Conservation (phyloP, 768 basidiomycete species). For the Hemileccinum rubropunctum region DNA sequence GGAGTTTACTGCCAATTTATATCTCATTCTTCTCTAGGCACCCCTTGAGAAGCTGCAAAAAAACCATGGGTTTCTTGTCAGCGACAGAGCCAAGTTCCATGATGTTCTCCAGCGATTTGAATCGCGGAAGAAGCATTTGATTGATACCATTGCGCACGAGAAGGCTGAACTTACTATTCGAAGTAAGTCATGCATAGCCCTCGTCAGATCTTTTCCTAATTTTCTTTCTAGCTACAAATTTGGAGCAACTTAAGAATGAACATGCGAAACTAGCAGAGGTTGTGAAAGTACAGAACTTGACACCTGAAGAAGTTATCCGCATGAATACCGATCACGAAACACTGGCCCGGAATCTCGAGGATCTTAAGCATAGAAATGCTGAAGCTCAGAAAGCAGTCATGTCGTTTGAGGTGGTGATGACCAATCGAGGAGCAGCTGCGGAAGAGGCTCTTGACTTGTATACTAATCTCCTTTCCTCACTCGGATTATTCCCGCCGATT, state of each 20-base stretch:
- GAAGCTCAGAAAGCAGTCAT: slow-evolving; percentile 72
- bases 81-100: slow-evolving; percentile 77
- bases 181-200: slow-evolving; percentile 36
- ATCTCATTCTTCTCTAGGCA: slow-evolving; percentile 38
- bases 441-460: slow-evolving; percentile 84
- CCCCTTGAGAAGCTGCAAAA: slow-evolving; percentile 63
- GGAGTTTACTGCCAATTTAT: neutral
- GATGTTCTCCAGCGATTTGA: slow-evolving; percentile 72
- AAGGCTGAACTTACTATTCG: slow-evolving; percentile 59
- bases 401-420: slow-evolving; percentile 80
- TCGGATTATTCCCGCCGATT: slow-evolving; percentile 77
- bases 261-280: slow-evolving; percentile 58
- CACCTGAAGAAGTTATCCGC: slow-evolving; percentile 84
- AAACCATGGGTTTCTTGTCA: slow-evolving; percentile 59
- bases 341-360: slow-evolving; percentile 68
- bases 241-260: slow-evolving; percentile 64
- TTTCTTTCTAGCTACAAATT: slow-evolving; percentile 46
- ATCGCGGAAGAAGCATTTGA: slow-evolving; percentile 62
- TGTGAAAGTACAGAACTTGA: slow-evolving; percentile 85
- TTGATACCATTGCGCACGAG: slow-evolving; percentile 64
- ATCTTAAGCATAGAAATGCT: slow-evolving; percentile 70
- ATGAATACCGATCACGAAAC: slow-evolving; percentile 91
- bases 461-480: slow-evolving; percentile 64
- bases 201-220: neutral
- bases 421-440: slow-evolving; percentile 73